Evolutionary conservation across 768 basidiomycete genomes (phyloP).

Genomic region (Boletus rubroflammeus): DNA sequence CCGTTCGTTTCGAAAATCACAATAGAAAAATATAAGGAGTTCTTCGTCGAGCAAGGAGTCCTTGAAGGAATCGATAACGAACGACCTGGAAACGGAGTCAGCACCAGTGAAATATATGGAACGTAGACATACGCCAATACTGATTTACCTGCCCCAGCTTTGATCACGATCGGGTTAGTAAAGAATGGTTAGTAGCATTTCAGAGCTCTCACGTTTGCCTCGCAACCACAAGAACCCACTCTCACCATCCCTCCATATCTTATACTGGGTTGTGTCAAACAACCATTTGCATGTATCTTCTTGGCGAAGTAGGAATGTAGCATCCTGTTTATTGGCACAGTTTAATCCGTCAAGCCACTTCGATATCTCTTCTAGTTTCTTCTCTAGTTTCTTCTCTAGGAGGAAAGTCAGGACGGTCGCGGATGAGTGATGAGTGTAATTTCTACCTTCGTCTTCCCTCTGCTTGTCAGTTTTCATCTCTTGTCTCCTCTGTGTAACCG

Average conservation of each 20-base stretch:
- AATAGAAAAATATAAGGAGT: not conserved
- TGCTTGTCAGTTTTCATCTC: not conserved
- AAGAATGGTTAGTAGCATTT: not conserved
- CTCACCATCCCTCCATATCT: not conserved
- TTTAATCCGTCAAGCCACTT: not conserved
- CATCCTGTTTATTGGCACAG: not conserved
- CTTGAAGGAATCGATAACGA: not conserved
- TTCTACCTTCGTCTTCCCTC: not conserved
- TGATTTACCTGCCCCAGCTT: not conserved
- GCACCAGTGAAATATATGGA: not conserved
- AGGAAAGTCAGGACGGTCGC: not conserved
- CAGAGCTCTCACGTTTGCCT: not conserved
- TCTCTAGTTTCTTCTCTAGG: not conserved
- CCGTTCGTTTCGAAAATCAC: not conserved
- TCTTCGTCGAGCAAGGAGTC: not conserved
- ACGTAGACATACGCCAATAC: not conserved
- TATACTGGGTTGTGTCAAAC: not conserved
- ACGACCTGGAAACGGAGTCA: not conserved
- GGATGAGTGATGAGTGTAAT: not conserved
- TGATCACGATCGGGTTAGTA: not conserved
- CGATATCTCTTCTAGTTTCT: not conserved
- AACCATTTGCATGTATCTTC: not conserved
- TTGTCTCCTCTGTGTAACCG: not conserved
- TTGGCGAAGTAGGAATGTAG: not conserved
- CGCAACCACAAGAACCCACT: not conserved